Conservation (phyloP, 768 basidiomycete genomes). For the Boletus sp. region DNA sequence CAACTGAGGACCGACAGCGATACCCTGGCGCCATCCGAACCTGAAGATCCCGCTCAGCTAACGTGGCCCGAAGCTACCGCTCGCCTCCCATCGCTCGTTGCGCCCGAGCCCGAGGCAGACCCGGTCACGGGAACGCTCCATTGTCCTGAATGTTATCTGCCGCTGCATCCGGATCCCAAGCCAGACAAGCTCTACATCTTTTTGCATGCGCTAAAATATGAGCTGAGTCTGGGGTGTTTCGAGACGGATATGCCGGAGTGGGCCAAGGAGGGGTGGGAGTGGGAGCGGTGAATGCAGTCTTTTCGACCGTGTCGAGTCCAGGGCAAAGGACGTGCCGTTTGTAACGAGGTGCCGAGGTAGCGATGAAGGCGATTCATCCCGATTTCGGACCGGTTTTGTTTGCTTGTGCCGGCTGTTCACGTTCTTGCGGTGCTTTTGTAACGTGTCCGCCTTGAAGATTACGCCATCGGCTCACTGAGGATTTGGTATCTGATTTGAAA, state of each 20-base stretch:
- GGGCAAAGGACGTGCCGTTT: background rate
- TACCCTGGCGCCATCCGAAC: background rate
- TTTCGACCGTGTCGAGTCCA: background rate
- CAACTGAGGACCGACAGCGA: background rate
- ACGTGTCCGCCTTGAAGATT: no score
- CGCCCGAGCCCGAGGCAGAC: constrained; percentile 31
- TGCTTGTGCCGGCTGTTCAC: background rate
- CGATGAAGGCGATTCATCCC: background rate
- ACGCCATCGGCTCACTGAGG: no score
- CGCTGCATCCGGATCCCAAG: constrained; percentile 88
- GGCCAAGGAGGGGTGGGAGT: constrained; percentile 73
- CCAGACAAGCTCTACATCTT: constrained; percentile 95
- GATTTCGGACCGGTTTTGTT: background rate
- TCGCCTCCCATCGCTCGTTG: constrained; percentile 28
- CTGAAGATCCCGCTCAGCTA: constrained; percentile 25
- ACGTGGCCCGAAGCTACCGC: constrained; percentile 50
- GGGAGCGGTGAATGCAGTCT: constrained; percentile 40
- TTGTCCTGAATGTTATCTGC: constrained; percentile 90
- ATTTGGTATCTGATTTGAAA: no score
- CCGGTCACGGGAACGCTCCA: constrained; percentile 53
- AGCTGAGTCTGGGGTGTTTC: constrained; percentile 76
- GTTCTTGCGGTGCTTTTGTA: background rate
- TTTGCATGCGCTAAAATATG: constrained; percentile 87
- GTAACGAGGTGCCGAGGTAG: background rate
- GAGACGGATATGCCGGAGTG: constrained; percentile 88